Conservation (phyloP, 2,329 filamentous ascomycete species). For the Alternaria novae-zelandiae region DNA sequence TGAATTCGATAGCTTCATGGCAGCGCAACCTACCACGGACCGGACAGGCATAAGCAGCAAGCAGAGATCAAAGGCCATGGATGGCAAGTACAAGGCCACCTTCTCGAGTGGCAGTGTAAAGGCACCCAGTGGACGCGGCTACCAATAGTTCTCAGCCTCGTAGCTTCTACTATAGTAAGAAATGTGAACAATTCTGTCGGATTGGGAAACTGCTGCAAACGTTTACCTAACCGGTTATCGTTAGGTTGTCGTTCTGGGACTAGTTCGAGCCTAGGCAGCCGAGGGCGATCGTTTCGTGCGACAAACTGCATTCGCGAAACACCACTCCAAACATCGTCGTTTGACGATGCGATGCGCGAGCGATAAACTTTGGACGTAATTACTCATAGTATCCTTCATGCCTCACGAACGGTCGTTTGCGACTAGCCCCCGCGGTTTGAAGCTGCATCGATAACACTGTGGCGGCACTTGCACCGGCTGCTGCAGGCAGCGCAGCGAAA, state of each 20-base stretch:
- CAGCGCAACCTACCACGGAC: slow-evolving; percentile 88
- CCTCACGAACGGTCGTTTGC: not conserved
- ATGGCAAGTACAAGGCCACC: slow-evolving; percentile 37
- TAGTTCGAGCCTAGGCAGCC: slow-evolving; percentile 9
- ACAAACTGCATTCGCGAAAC: slow-evolving; percentile 26
- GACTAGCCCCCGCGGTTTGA: not conserved
- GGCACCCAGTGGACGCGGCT: slow-evolving; percentile 23
- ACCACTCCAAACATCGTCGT: slow-evolving; percentile 36
- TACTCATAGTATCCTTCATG: not conserved
- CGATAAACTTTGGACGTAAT: not conserved
- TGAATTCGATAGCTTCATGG: slow-evolving; percentile 91
- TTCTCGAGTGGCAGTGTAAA: slow-evolving; percentile 42
- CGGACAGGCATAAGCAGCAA: slow-evolving; percentile 74
- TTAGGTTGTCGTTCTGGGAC: not conserved
- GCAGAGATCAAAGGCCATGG: slow-evolving; percentile 57
- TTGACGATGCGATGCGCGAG: slow-evolving; percentile 20
- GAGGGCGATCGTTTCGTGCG: slow-evolving; percentile 13
- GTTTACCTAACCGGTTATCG: not conserved
- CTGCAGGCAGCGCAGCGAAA: not conserved
- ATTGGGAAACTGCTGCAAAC: not conserved
- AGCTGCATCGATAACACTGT: not conserved
- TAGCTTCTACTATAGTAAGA: not conserved
- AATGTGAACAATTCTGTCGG: not conserved
- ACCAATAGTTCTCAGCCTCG: slow-evolving; percentile 3
- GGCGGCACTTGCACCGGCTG: not conserved